Evolutionary conservation across 129 eudicot species (phyloP).

Genomic region (Deinandra increscens): DNA sequence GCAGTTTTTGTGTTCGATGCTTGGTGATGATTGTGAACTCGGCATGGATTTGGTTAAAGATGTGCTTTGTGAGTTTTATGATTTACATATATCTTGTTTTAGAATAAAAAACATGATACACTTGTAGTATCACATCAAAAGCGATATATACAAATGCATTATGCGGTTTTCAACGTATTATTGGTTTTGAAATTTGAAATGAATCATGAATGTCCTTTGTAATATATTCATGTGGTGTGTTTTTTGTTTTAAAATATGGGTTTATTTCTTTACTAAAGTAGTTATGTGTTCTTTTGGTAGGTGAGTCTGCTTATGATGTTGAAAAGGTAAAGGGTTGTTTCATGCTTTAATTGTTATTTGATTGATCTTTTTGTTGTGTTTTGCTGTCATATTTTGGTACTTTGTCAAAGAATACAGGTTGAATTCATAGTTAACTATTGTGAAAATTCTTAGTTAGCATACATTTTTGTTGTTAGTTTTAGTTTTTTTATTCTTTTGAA

Average conservation of each 20-base stretch:
- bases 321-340: slow-evolving; percentile 59
- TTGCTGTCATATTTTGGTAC: not conserved
- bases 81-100: not conserved
- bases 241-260: slow-evolving; percentile 5
- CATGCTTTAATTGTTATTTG: not conserved
- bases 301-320: slow-evolving; percentile 75
- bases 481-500: not conserved
- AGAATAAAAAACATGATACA: too few relatives aligned
- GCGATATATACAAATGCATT: too few relatives aligned
- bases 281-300: slow-evolving; percentile 50
- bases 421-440: not conserved
- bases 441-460: not conserved
- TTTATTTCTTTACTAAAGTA: slow-evolving; percentile 8
- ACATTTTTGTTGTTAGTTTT: not conserved
- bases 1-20: slow-evolving; percentile 86
- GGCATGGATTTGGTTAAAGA: slow-evolving; percentile 82
- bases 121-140: too few relatives aligned
- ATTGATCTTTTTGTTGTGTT: slow-evolving; percentile 15
- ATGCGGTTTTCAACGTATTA: too few relatives aligned
- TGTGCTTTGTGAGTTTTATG: slow-evolving; percentile 65
- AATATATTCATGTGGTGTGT: not conserved
- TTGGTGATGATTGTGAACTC: slow-evolving; percentile 75
- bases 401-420: slow-evolving; percentile 8
- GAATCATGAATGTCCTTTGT: too few relatives aligned
- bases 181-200: too few relatives aligned